Evolutionary conservation across 1,284 basidiomycete species (phyloP).

Genomic region (Ceratobasidium papillatum): DNA sequence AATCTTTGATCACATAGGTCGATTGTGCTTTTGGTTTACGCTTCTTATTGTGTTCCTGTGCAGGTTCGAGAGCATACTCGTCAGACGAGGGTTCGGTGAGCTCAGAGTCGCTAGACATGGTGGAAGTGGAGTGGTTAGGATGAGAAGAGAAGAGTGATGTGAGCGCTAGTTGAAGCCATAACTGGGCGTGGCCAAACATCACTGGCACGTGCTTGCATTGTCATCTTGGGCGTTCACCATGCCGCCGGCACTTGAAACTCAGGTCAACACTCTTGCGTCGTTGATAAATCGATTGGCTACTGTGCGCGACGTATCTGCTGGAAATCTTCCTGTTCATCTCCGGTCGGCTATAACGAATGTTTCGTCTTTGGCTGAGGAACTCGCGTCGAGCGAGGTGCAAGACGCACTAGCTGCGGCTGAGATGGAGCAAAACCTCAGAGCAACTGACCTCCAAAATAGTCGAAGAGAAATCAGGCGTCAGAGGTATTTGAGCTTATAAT

Average conservation of each 20-base stretch:
- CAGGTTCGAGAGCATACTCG: neutral
- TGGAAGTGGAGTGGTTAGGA: neutral
- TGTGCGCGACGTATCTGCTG: conserved; percentile 25
- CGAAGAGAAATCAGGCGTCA: conserved; percentile 21
- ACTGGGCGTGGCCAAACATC: neutral
- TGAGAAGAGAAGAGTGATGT: neutral
- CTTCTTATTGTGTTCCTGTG: neutral
- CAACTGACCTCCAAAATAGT: conserved; percentile 32
- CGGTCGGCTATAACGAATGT: conserved; percentile 27
- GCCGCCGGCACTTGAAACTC: conserved; percentile 33
- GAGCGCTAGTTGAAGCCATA: neutral
- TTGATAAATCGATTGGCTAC: conserved; percentile 31
- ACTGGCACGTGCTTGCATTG: neutral
- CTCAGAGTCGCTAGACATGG: conserved; percentile 38
- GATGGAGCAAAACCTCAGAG: conserved; percentile 13
- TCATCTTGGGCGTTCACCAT: neutral
- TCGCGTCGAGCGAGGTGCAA: conserved; percentile 11
- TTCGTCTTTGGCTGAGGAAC: conserved; percentile 25
- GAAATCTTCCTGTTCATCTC: conserved; percentile 34
- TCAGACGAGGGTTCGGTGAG: conserved; percentile 32
- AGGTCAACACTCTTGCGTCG: conserved; percentile 18
- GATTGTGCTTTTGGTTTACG: neutral
- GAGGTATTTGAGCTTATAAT: neutral
- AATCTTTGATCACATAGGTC: conserved; percentile 10
- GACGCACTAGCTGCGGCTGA: conserved; percentile 32